phyloP scores from a whole-genome alignment of 768 basidiomycete genomes.

The Kwoniella newhampshirensis region DNA sequence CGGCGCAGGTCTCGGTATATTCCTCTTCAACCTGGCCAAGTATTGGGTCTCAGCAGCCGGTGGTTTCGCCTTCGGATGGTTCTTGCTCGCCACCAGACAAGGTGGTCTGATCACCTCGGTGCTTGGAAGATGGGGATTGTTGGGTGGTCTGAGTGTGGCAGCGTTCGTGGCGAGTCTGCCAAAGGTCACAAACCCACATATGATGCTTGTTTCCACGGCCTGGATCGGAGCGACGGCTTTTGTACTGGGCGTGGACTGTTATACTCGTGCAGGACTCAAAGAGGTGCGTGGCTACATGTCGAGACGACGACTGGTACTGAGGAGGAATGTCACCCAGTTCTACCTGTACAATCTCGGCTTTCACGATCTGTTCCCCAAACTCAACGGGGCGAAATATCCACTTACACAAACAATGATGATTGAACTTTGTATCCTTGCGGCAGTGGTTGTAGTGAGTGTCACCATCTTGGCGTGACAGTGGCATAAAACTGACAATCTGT shows the following conservation, averaged over 20 bases:
- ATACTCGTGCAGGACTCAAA: conserved; percentile 84
- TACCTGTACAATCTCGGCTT: conserved; percentile 96
- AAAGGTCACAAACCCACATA: conserved; percentile 80
- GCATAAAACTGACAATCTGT: background rate
- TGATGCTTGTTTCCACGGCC: conserved; percentile 80
- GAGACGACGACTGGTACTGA: no score
- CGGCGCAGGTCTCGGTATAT: conserved; percentile 81
- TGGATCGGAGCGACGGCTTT: conserved; percentile 82
- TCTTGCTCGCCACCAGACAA: conserved; percentile 78
- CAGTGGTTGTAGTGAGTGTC: conserved; percentile 63
- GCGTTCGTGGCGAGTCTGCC: conserved; percentile 82
- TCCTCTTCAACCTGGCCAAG: conserved; percentile 87
- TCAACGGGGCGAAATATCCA: conserved; percentile 67
- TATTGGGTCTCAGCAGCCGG: conserved; percentile 72
- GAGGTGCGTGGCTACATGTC: conserved; percentile 61
- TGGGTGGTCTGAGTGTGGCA: conserved; percentile 76
- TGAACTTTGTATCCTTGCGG: conserved; percentile 82
- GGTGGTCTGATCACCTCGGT: conserved; percentile 77
- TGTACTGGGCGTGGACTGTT: conserved; percentile 91
- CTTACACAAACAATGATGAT: conserved; percentile 89
- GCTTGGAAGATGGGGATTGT: conserved; percentile 83
- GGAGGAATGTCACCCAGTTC: conserved; percentile 61
- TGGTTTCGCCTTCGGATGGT: conserved; percentile 82
- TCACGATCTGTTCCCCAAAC: conserved; percentile 73
- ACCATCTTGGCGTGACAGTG: background rate